These are phyloP conservation scores for Nicotiana sylvestris DNA, from an alignment of 257 asterid genomes.

Conservation along the genomic window DNA sequence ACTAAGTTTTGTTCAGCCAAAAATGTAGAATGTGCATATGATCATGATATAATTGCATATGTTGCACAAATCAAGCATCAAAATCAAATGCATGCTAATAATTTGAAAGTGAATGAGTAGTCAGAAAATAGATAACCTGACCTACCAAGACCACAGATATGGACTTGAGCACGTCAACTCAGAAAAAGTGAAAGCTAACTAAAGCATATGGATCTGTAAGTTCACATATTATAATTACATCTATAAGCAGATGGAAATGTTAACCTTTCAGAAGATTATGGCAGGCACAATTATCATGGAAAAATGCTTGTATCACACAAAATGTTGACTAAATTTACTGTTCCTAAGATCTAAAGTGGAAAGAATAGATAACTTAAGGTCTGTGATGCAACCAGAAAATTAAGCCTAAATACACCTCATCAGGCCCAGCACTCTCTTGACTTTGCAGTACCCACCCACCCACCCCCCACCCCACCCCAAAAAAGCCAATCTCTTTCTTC, in stretches of 20 bases:
- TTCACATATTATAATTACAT: background rate
- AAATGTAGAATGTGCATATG: background rate
- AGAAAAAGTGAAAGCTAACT: background rate
- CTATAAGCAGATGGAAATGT: background rate
- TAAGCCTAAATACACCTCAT: background rate
- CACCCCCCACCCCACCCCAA: no score
- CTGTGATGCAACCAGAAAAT: constrained; percentile 5
- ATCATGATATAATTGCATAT: background rate
- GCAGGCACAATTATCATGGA: constrained; percentile 1
- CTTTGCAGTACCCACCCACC: background rate
- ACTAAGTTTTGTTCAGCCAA: background rate
- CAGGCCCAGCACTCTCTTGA: background rate
- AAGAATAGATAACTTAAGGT: background rate
- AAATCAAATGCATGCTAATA: background rate
- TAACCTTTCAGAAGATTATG: constrained; percentile 8
- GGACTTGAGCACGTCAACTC: background rate
- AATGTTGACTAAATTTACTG: background rate
- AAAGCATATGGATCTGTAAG: background rate
- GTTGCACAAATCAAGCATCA: background rate
- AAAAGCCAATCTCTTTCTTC: no score
- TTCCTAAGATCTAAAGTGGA: background rate
- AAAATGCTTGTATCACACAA: background rate
- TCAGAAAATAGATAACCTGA: background rate
- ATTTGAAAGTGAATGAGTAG: background rate
- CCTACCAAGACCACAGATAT: background rate